A percentile compares a stretch with the other conserved stretches of the same genome.
These are phyloP conservation scores for Capsicum rhomboideum DNA, from an alignment of 257 asterid genomes.

Conservation along the genomic window DNA sequence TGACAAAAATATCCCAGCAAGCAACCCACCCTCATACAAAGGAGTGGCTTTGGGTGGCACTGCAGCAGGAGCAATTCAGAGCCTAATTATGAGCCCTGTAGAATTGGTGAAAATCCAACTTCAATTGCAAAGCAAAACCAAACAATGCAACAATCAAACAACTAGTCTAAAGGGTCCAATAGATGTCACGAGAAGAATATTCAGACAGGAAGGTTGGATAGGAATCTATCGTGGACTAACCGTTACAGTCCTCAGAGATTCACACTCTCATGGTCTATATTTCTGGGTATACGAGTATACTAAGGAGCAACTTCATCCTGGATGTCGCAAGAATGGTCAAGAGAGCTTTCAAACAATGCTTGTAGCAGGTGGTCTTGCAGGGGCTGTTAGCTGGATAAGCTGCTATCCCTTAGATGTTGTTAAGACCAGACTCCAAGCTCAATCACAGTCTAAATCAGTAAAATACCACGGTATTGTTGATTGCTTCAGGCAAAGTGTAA, in stretches of 20 bases:
- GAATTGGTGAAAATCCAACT: slow-evolving; percentile 79
- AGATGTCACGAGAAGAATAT: slow-evolving; percentile 33
- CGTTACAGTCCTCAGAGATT: slow-evolving; percentile 62
- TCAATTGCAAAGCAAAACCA: slow-evolving; percentile 35
- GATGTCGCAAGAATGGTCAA: slow-evolving; percentile 49
- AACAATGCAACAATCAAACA: slow-evolving; percentile 1
- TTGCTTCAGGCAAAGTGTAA: slow-evolving; percentile 42
- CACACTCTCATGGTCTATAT: slow-evolving; percentile 64
- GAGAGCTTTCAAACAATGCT: slow-evolving; percentile 56
- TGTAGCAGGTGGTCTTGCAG: slow-evolving; percentile 67
- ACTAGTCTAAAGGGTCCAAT: slow-evolving; percentile 34
- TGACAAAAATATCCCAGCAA: slow-evolving; percentile 12
- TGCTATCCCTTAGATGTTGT: slow-evolving; percentile 74
- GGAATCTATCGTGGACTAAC: slow-evolving; percentile 64
- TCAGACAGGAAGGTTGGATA: slow-evolving; percentile 37
- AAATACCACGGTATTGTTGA: slow-evolving; percentile 46
- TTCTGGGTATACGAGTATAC: slow-evolving; percentile 60
- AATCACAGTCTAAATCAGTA: slow-evolving; percentile 13
- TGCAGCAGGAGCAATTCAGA: slow-evolving; percentile 63
- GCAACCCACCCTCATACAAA: slow-evolving; percentile 52
- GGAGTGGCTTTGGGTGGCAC: slow-evolving; percentile 55
- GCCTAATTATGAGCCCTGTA: slow-evolving; percentile 61
- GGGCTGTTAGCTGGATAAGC: slow-evolving; percentile 67
- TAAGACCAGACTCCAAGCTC: slow-evolving; percentile 70
- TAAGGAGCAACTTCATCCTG: slow-evolving; percentile 59